These are phyloP conservation scores for Daldinia eschscholtzii DNA, from an alignment of 2,329 filamentous ascomycete genomes.

Conservation along the genomic window DNA sequence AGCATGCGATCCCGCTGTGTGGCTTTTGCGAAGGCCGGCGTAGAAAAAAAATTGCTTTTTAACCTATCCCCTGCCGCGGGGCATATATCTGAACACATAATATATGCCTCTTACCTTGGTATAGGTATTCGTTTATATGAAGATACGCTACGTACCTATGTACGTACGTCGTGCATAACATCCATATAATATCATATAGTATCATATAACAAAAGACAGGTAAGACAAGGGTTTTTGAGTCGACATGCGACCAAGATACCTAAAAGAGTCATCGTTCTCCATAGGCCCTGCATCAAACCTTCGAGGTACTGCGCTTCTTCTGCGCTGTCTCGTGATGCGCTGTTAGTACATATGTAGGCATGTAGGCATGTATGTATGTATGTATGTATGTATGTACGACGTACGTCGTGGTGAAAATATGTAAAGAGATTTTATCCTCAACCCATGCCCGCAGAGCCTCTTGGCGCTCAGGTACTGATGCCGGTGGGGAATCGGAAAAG, in stretches of 20 bases:
- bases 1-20: conserved; percentile 39
- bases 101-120: too few relatives aligned
- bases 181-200: background rate
- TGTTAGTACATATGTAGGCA: conserved; percentile 17
- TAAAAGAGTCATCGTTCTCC: conserved; percentile 31
- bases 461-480: conserved; percentile 33
- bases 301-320: background rate
- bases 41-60: conserved; percentile 19
- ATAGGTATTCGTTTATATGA: background rate
- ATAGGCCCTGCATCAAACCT: conserved; percentile 19
- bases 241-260: conserved; percentile 33
- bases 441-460: conserved; percentile 34
- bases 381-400: conserved; percentile 12
- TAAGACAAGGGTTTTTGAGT: conserved; percentile 4
- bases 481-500: conserved; percentile 23
- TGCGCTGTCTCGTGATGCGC: conserved; percentile 38
- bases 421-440: conserved; percentile 31
- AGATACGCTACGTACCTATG: background rate
- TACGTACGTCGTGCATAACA: background rate
- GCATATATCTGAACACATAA: background rate
- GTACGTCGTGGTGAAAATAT: conserved; percentile 13
- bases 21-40: conserved; percentile 34
- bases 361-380: background rate
- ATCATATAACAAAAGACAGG: conserved; percentile 11
- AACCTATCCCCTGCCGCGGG: conserved; percentile 21